Conservation (phyloP, 139 green algal genomes). For the Eudorina sp. region DNA sequence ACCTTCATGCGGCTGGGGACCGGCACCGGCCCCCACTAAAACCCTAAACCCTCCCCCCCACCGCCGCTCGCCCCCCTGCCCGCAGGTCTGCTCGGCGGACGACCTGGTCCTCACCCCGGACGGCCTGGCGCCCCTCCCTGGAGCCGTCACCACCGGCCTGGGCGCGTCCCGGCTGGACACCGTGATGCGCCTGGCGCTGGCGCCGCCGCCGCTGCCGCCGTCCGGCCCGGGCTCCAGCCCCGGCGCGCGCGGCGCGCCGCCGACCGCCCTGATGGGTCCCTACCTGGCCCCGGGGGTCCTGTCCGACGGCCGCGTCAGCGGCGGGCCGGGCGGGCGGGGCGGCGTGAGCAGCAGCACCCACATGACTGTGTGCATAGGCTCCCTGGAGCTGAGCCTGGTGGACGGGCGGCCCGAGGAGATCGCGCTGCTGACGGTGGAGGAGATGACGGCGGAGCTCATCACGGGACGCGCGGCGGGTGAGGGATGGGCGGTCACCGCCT, state of each 20-base stretch:
- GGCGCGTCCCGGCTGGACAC: constrained; percentile 68
- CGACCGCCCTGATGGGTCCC: neutral
- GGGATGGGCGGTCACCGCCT: no score
- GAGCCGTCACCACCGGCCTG: constrained; percentile 59
- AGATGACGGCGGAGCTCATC: constrained; percentile 55
- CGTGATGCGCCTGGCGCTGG: constrained; percentile 65
- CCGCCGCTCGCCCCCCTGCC: neutral
- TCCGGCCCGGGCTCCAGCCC: neutral
- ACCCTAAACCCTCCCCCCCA: no score
- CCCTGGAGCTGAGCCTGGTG: constrained; percentile 81
- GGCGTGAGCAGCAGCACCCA: neutral
- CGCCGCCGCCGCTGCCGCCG: constrained; percentile 14
- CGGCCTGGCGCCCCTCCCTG: constrained; percentile 64
- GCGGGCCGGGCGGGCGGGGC: neutral
- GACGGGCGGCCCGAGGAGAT: constrained; percentile 86
- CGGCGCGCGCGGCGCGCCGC: neutral
- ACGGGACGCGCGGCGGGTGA: constrained; percentile 9
- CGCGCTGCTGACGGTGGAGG: constrained; percentile 70
- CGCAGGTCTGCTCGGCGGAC: constrained; percentile 55
- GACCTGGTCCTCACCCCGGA: constrained; percentile 56
- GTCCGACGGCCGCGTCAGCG: neutral
- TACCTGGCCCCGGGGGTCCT: neutral
- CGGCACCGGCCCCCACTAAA: no score
- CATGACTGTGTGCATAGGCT: constrained; percentile 34
- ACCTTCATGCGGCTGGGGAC: no score